Base-by-base conservation (phyloP, 208 protist species). In the Phytomonas francai region DNA sequence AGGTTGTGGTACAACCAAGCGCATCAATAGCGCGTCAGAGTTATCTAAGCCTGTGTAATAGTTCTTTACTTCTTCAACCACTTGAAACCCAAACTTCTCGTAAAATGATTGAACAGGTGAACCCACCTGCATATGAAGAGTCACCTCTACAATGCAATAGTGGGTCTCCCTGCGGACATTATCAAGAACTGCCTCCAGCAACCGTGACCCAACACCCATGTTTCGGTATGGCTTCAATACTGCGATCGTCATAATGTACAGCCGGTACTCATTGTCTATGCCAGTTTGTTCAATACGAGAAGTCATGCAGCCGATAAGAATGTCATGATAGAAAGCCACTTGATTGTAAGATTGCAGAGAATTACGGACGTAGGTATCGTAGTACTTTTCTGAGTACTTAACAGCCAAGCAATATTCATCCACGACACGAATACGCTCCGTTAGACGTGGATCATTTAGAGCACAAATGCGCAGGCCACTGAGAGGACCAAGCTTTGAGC, bases 231-330 rank as follows among this genome's bases (percentile, higher is more conserved):
- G 82, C 67, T 87, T 87, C 31, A 98, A 81, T 30, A 96, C 92
- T 4, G 80, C 79, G 61, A 98, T 85, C 33, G 93, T 97, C 93
- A 98, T 97, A 70, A 98, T 91, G 81, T 98, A 98, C 27, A 97
- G 75, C 11, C 63, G 65, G 56, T 79, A 79, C 31, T 79, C 83
- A 22, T 79, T 74, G 3, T 89, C 74, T 16, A 77, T 76, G 9
- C 74, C 74, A 5, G 77, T 81, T 51, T 56, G 60, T 77, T 97
- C 90, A 16, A 97, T 73, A 14, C 93, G 86, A 70, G 87, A 97
- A 14, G 91, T 96, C 56, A 97, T 87, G 59, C 80, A 87, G 49
- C 95, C 95, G 16, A 98, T 84, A 25, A 97, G 80, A 39, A 96
- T 87, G 54, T 97, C 93, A 72, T 96, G 73, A 71, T 81, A 98